Conservation (phyloP, 2,329 filamentous ascomycete species). For the Aspergillus fijiensis region DNA sequence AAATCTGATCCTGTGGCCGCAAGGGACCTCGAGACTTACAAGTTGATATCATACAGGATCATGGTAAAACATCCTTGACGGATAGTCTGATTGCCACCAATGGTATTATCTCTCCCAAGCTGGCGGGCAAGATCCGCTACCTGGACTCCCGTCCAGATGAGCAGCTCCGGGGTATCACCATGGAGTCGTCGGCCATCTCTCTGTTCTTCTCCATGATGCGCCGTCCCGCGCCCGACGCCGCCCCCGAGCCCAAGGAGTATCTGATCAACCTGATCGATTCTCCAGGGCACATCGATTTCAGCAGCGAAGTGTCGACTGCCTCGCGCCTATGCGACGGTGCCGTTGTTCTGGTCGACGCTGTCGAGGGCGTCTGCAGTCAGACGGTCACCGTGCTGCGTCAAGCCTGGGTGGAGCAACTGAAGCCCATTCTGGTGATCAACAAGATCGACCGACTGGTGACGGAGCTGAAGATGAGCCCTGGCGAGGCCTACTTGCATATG, state of each 20-base stretch:
- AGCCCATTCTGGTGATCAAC: slow-evolving; percentile 92
- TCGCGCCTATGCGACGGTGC: slow-evolving; percentile 93
- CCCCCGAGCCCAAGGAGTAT: slow-evolving; percentile 78
- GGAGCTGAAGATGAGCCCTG: slow-evolving; percentile 89
- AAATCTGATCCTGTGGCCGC: neutral
- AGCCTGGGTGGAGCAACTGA: slow-evolving; percentile 92
- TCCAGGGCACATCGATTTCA: slow-evolving; percentile 97
- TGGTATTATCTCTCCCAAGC: slow-evolving; percentile 96
- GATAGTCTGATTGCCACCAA: slow-evolving; percentile 97
- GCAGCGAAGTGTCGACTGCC: slow-evolving; percentile 94
- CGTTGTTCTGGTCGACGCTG: slow-evolving; percentile 89
- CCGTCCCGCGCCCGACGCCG: slow-evolving; percentile 65
- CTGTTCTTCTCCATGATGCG: slow-evolving; percentile 91
- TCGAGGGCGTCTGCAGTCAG: slow-evolving; percentile 97
- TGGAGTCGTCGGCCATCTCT: slow-evolving; percentile 98
- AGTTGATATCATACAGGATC: slow-evolving; percentile 60
- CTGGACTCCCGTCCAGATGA: slow-evolving; percentile 95
- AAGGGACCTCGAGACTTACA: slow-evolving; percentile 10
- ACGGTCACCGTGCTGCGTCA: slow-evolving; percentile 95
- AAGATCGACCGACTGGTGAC: slow-evolving; percentile 96
- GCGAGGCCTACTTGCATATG: slow-evolving; percentile 84
- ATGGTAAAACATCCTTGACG: slow-evolving; percentile 96
- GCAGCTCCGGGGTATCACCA: slow-evolving; percentile 95
- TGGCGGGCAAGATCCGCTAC: slow-evolving; percentile 97
- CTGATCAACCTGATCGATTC: slow-evolving; percentile 98